Conservation (phyloP, 345 rosid species). For the Eucalyptus viminalis region DNA sequence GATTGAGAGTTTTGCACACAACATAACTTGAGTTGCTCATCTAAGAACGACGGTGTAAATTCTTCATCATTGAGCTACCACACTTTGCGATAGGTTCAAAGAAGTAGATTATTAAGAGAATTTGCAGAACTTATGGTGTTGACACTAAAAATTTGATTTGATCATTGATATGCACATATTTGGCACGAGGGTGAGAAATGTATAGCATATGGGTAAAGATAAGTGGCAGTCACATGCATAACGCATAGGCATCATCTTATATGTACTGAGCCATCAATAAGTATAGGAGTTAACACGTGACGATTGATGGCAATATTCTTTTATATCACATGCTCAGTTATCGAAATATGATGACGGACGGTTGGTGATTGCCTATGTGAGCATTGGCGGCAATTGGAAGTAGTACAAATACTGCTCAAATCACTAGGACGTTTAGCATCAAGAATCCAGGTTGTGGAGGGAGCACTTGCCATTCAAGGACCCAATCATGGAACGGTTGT, state of each 20-base stretch:
- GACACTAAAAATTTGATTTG: not conserved
- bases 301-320: not conserved
- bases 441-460: not conserved
- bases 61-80: not conserved
- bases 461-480: not conserved
- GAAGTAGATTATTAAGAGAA: not conserved
- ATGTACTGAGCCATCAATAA: not conserved
- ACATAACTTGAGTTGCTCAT: not conserved
- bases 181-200: not conserved
- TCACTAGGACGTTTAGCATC: not conserved
- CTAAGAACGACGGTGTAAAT: not conserved
- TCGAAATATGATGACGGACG: not conserved
- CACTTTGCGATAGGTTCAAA: not conserved
- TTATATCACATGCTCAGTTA: not conserved
- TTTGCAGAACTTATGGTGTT: not conserved
- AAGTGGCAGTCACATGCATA: not conserved
- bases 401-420: not conserved
- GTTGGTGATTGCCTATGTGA: not conserved
- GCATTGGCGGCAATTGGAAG: not conserved
- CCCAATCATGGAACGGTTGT: not conserved
- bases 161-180: not conserved
- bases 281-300: not conserved
- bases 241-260: not conserved
- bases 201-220: not conserved
- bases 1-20: accelerated